Conservation (phyloP, 78 protist species). For the Dictyostelium brefeldianum region DNA sequence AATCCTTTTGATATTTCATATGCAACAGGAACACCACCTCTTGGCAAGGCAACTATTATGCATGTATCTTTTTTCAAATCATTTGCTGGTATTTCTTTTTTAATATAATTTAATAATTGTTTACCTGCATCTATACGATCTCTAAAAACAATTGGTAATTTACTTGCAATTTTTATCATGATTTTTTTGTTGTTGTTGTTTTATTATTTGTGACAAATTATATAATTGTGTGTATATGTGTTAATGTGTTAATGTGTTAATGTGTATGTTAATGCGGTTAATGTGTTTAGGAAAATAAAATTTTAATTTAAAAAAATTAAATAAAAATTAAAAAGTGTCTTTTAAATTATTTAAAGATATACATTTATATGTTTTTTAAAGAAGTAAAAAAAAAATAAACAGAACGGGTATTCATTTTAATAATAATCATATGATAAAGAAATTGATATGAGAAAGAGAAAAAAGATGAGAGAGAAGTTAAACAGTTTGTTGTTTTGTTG, state of each 20-base stretch:
- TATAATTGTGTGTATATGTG: not conserved
- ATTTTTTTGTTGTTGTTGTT: not conserved
- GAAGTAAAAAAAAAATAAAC: too few relatives aligned
- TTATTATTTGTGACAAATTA: not conserved
- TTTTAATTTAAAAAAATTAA: too few relatives aligned
- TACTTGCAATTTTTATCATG: not conserved
- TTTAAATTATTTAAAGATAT: too few relatives aligned
- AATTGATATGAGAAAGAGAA: too few relatives aligned
- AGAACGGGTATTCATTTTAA: too few relatives aligned
- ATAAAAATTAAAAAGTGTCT: too few relatives aligned
- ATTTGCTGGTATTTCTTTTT: not conserved
- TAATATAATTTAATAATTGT: not conserved
- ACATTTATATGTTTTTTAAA: too few relatives aligned
- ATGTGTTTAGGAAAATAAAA: too few relatives aligned
- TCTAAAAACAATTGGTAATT: slow-evolving; percentile 3
- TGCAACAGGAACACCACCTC: slow-evolving; percentile 75
- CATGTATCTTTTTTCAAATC: not conserved
- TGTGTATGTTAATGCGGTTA: not conserved
- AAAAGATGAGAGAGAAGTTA: too few relatives aligned
- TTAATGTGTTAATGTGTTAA: not conserved
- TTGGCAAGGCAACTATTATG: slow-evolving; percentile 25
- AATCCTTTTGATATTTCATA: slow-evolving; percentile 2
- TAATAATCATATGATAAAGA: too few relatives aligned
- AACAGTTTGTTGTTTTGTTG: too few relatives aligned
- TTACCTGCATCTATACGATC: slow-evolving; percentile 63